Evolutionary conservation across 1,139 yeast species (phyloP).

Genomic region (Geotrichum klebahnii): DNA sequence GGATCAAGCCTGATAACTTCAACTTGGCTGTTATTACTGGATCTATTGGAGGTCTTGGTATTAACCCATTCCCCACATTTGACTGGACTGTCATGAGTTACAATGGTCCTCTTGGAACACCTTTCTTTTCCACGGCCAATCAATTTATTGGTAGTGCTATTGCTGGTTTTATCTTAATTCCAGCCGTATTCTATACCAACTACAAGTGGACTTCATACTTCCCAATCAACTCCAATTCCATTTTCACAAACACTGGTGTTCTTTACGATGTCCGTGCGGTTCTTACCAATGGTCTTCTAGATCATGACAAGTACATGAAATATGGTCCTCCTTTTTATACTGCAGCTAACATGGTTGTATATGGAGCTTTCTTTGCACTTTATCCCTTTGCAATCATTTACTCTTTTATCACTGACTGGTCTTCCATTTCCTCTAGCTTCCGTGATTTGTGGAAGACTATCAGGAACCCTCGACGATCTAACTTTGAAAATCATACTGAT

Average conservation of each 20-base stretch:
- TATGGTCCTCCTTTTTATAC: constrained; percentile 50
- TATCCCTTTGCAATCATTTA: constrained; percentile 33
- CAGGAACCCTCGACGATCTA: constrained; percentile 37
- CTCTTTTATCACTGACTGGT: constrained; percentile 28
- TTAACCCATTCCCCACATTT: constrained; percentile 50
- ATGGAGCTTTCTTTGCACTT: constrained; percentile 36
- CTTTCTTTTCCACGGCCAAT: constrained; percentile 48
- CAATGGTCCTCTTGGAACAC: constrained; percentile 40
- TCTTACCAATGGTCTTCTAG: constrained; percentile 42
- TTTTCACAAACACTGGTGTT: constrained; percentile 50
- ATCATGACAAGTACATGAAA: constrained; percentile 33
- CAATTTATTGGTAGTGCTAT: constrained; percentile 44
- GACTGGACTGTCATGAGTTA: constrained; percentile 48
- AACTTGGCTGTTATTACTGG: constrained; percentile 55
- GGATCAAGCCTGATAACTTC: constrained; percentile 56
- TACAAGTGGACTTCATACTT: constrained; percentile 50
- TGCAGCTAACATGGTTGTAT: constrained; percentile 42
- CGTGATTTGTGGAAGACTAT: constrained; percentile 31
- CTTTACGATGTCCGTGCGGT: constrained; percentile 44
- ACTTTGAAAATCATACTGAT: constrained; percentile 30
- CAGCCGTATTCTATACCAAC: constrained; percentile 50
- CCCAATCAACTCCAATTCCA: constrained; percentile 51
- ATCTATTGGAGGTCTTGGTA: constrained; percentile 48
- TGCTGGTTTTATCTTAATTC: constrained; percentile 43
- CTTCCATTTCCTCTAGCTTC: constrained; percentile 23